phyloP scores from a whole-genome alignment of 2,329 filamentous ascomycete genomes.

The Verticillium isaacii region DNA sequence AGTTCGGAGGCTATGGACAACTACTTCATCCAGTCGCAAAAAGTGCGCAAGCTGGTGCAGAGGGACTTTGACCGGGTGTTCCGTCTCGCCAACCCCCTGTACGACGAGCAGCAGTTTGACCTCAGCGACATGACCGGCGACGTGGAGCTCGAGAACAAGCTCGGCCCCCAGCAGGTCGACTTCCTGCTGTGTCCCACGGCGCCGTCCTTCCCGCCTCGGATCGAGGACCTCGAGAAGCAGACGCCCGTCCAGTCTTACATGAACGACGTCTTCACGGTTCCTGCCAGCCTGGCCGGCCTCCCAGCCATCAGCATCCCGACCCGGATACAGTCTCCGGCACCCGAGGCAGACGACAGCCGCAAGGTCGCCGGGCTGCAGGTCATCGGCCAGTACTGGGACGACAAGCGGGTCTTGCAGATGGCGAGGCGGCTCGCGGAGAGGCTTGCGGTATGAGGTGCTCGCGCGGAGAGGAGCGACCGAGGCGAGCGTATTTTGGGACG shows the following conservation, averaged over 20 bases:
- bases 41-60: conserved; percentile 77
- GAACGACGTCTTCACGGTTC: conserved; percentile 95
- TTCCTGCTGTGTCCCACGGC: conserved; percentile 85
- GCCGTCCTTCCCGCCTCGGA: conserved; percentile 65
- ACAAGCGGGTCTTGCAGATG: conserved; percentile 56
- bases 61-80: conserved; percentile 83
- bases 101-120: conserved; percentile 47
- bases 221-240: conserved; percentile 53
- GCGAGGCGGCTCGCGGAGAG: conserved; percentile 41
- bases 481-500: neutral
- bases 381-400: conserved; percentile 78
- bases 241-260: conserved; percentile 72
- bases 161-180: conserved; percentile 65
- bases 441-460: conserved; percentile 11
- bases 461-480: too few species aligned
- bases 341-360: conserved; percentile 22
- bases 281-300: conserved; percentile 85
- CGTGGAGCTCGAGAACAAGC: conserved; percentile 48
- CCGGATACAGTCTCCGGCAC: conserved; percentile 57
- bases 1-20: conserved; percentile 91
- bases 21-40: conserved; percentile 93
- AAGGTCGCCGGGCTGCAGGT: conserved; percentile 60
- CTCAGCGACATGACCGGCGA: conserved; percentile 55
- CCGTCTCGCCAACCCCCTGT: conserved; percentile 61
- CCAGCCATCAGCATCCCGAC: conserved; percentile 80